Evolutionary conservation across 805 yeast genomes (phyloP), one percentile per base, ranked within the genome.

Genomic region (Saccharomyces jurei): DNA sequence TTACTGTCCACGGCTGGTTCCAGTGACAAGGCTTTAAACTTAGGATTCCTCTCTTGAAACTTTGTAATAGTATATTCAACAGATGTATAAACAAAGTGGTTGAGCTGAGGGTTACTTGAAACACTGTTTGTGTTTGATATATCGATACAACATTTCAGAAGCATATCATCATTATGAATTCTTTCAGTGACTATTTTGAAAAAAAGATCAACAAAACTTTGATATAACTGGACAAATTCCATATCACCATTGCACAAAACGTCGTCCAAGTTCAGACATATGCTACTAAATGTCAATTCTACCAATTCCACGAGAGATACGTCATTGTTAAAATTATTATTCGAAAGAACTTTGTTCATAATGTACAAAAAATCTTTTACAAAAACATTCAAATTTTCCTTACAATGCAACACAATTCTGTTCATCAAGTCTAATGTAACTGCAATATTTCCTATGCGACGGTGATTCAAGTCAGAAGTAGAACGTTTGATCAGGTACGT

Each of bases 371-470:
- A 83, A 61, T 84, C 81, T 26, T 74, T 76, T 1, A 96, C 91
- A 72, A 89, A 84, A 31, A 89, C 85, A 58, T 87, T 89, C 66
- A 94, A 74, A 67, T 94, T 92, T 56, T 88, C 96, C 44, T 81
- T 76, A 68, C 97, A 90, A 65, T 82, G 81, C 49, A 77, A 82
- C 41, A 90, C 84, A 60, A 94, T 77, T 41, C 86, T 85, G 51
- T 78, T 69, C 54, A 89, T 69, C 21, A 92, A 84, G 51, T 78
- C 84, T 57, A 89, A 73, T 0, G 97, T 86, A 14, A 92, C 98
- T 57, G 82, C 84, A 25, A 89, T 77, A 64, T 92, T 91, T 2
- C 97, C 97, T 13, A 84, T 72, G 46, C 88, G 71, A 54, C 78
- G 81, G 49, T 82, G 81, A 52, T 77, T 72, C 26, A 81, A 75